phyloP scores from a whole-genome alignment of 306 rosid species.

The Crotalaria pallida region DNA sequence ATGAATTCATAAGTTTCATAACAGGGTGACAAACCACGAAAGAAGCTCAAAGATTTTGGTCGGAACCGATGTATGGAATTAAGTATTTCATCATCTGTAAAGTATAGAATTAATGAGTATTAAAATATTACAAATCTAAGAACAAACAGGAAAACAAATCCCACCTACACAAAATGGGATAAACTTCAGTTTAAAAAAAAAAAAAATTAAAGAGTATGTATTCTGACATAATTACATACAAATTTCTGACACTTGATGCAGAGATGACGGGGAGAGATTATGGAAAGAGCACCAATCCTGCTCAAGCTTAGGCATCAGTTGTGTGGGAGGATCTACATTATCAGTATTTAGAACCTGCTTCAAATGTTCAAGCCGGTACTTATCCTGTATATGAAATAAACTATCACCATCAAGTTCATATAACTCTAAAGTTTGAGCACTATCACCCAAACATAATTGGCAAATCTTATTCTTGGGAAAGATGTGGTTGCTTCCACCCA shows the following conservation, averaged over 20 bases:
- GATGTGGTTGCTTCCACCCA: conserved; percentile 1
- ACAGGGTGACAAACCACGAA: conserved; percentile 43
- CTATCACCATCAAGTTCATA: conserved; percentile 7
- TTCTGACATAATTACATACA: conserved; percentile 46
- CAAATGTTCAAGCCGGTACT: conserved; percentile 49
- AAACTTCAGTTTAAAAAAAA: neutral
- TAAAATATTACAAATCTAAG: neutral
- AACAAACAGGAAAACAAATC: neutral
- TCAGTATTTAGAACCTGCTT: conserved; percentile 42
- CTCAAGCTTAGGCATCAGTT: conserved; percentile 38
- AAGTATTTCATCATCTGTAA: conserved; percentile 68
- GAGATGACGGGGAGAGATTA: conserved; percentile 62
- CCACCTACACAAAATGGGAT: neutral
- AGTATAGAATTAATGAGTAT: neutral
- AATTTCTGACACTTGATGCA: conserved; percentile 58
- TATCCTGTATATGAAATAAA: conserved; percentile 47
- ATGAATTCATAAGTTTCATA: conserved; percentile 46
- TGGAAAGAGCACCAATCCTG: conserved; percentile 80
- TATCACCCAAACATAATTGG: neutral
- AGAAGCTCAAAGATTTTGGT: conserved; percentile 58
- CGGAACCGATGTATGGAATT: conserved; percentile 64
- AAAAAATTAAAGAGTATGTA: neutral
- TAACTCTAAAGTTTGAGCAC: neutral
- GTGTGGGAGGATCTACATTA: conserved; percentile 28
- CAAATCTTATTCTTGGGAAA: neutral